Conservation (phyloP, 305 asterid genomes). For the Petunia hybrid region DNA sequence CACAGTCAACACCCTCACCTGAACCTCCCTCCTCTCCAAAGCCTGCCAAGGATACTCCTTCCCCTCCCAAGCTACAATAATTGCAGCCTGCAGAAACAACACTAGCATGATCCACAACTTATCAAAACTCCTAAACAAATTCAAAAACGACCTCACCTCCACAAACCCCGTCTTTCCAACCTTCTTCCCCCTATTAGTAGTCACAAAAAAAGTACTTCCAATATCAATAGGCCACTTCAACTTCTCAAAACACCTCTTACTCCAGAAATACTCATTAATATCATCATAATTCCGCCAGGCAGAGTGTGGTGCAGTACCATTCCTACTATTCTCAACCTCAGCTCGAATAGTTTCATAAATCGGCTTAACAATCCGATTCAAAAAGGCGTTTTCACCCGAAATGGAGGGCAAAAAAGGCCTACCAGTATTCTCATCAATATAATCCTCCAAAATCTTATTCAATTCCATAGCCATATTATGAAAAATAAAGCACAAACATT, state of each 20-base stretch:
- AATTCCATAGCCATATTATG: slow-evolving; percentile 94
- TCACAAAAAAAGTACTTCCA: slow-evolving; percentile 55
- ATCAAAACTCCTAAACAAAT: slow-evolving; percentile 61
- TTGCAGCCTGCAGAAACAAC: slow-evolving; percentile 84
- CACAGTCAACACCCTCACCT: slow-evolving; percentile 79
- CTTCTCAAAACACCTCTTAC: slow-evolving; percentile 54
- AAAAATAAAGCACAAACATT: slow-evolving; percentile 81
- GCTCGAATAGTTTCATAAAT: slow-evolving; percentile 73
- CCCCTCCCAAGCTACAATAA: slow-evolving; percentile 86
- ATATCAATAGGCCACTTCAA: slow-evolving; percentile 61
- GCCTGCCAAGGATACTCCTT: slow-evolving; percentile 81
- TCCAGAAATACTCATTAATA: slow-evolving; percentile 62
- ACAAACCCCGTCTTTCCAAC: slow-evolving; percentile 70
- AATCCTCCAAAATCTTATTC: slow-evolving; percentile 86
- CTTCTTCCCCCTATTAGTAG: slow-evolving; percentile 67
- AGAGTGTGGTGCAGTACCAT: slow-evolving; percentile 78
- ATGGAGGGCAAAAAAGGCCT: slow-evolving; percentile 78
- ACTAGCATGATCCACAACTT: slow-evolving; percentile 90
- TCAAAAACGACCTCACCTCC: slow-evolving; percentile 59
- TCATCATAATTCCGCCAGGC: slow-evolving; percentile 66
- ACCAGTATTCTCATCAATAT: slow-evolving; percentile 91
- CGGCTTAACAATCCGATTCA: slow-evolving; percentile 76
- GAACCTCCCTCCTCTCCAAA: slow-evolving; percentile 61
- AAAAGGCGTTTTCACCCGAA: slow-evolving; percentile 82
- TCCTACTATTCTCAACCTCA: slow-evolving; percentile 83